A percentile compares a stretch with the other conserved stretches of the same genome.
Conservation (phyloP, 78 protist genomes). For the Polysphondylium violaceum region DNA sequence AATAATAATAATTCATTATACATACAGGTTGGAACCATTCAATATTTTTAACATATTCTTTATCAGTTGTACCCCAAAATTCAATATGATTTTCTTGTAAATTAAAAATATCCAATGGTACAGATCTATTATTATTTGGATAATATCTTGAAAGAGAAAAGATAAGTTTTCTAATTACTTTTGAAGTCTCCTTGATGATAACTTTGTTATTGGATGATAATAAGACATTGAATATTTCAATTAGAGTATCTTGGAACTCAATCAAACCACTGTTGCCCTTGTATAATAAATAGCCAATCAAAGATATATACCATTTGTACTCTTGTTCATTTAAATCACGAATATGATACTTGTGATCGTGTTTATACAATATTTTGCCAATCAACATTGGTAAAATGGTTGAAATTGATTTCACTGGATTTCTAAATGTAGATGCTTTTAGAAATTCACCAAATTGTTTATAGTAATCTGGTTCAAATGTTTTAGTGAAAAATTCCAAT, state of each 20-base stretch:
- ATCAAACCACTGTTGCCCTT: slow-evolving; percentile 28
- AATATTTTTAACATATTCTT: slow-evolving; percentile 1
- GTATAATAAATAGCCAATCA: slow-evolving; percentile 45
- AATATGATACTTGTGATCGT: not conserved
- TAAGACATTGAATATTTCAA: slow-evolving; percentile 10
- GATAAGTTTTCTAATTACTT: slow-evolving; percentile 52
- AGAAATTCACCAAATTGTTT: slow-evolving; percentile 40
- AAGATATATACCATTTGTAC: slow-evolving; percentile 35
- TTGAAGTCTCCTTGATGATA: slow-evolving; percentile 5
- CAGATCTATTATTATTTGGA: slow-evolving; percentile 37
- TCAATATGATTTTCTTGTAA: slow-evolving; percentile 25
- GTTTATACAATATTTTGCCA: slow-evolving; percentile 4
- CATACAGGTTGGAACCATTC: slow-evolving; percentile 74
- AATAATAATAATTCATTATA: not conserved
- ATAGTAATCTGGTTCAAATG: slow-evolving; percentile 69
- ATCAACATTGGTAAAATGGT: slow-evolving; percentile 42
- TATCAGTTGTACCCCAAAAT: slow-evolving; percentile 55
- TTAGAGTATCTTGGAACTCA: slow-evolving; percentile 5
- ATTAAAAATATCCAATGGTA: not conserved
- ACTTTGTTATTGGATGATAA: slow-evolving; percentile 42
- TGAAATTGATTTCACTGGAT: slow-evolving; percentile 26
- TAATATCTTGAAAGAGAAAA: slow-evolving; percentile 45
- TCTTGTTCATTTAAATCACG: slow-evolving; percentile 53
- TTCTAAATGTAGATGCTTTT: slow-evolving; percentile 26
- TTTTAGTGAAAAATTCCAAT: slow-evolving; percentile 10